Conservation (phyloP, 345 rosid genomes). For the Orychophragmus violaceus region DNA sequence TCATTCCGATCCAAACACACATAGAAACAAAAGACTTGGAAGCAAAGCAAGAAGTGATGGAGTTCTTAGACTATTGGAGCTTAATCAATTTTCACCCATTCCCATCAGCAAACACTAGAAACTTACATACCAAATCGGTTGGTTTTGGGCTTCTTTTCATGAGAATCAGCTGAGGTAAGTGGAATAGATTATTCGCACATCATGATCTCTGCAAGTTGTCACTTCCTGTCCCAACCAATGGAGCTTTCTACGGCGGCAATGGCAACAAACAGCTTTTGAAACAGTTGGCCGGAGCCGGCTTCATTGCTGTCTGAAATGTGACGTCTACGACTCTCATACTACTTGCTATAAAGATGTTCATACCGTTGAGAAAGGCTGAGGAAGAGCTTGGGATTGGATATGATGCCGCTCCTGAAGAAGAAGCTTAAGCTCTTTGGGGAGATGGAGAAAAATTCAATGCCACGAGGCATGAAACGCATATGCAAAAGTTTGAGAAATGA, state of each 20-base stretch:
- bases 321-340: slow-evolving; percentile 56
- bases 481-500: slow-evolving; percentile 29
- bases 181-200: slow-evolving; percentile 74
- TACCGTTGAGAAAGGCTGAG: slow-evolving; percentile 81
- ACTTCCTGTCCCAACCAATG: slow-evolving; percentile 44
- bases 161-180: no score
- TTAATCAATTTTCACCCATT: no score
- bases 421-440: slow-evolving; percentile 97
- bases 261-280: slow-evolving; percentile 62
- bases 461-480: slow-evolving; percentile 40
- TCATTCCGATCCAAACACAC: no score
- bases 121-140: no score
- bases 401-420: slow-evolving; percentile 91
- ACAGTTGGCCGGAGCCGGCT: slow-evolving; percentile 71
- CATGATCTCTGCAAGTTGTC: slow-evolving; percentile 51
- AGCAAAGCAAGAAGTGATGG: no score
- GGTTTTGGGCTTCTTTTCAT: no score
- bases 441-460: slow-evolving; percentile 90
- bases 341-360: slow-evolving; percentile 45
- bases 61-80: no score
- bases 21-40: no score
- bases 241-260: slow-evolving; percentile 75
- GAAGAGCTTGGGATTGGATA: slow-evolving; percentile 76
- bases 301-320: slow-evolving; percentile 63
- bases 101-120: no score